These are phyloP conservation scores for Phytophthora litchii DNA, from an alignment of 352 stramenopile species.

Conservation along the genomic window DNA sequence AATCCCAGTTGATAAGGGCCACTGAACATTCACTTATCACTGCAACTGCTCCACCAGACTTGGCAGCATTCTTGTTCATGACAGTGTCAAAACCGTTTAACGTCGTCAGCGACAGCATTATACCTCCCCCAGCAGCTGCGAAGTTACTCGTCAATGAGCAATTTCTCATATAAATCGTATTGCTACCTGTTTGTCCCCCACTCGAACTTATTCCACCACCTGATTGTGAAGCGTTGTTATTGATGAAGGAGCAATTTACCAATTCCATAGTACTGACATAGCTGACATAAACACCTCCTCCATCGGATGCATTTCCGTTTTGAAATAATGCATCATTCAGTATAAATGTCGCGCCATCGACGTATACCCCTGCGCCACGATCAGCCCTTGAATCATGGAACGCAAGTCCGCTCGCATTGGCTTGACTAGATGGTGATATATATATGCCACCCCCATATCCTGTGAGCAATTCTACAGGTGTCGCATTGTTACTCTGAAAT, in stretches of 20 bases:
- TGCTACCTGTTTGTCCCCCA: constrained; percentile 10
- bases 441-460: constrained; percentile 38
- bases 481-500: constrained; percentile 23
- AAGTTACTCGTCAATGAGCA: constrained; percentile 32
- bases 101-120: constrained; percentile 36
- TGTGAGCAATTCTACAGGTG: not conserved
- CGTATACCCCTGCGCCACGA: constrained; percentile 35
- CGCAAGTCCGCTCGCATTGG: constrained; percentile 19
- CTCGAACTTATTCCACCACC: constrained; percentile 34
- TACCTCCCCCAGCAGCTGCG: constrained; percentile 34
- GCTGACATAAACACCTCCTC: constrained; percentile 38
- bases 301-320: constrained; percentile 22
- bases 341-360: constrained; percentile 23
- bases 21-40: constrained; percentile 23
- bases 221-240: constrained; percentile 34
- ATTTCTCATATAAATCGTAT: constrained; percentile 24
- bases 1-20: constrained; percentile 31
- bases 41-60: constrained; percentile 39
- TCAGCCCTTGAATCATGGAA: constrained; percentile 21
- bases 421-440: constrained; percentile 15
- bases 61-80: constrained; percentile 27
- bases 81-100: constrained; percentile 27
- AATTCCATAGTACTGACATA: constrained; percentile 24
- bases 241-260: constrained; percentile 25
- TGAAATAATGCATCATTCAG: constrained; percentile 24